A percentile compares a stretch with the other conserved stretches of the same genome.
These are phyloP conservation scores for Botrytis squamosa DNA, from an alignment of 2,329 filamentous ascomycete species.

Conservation along the genomic window DNA sequence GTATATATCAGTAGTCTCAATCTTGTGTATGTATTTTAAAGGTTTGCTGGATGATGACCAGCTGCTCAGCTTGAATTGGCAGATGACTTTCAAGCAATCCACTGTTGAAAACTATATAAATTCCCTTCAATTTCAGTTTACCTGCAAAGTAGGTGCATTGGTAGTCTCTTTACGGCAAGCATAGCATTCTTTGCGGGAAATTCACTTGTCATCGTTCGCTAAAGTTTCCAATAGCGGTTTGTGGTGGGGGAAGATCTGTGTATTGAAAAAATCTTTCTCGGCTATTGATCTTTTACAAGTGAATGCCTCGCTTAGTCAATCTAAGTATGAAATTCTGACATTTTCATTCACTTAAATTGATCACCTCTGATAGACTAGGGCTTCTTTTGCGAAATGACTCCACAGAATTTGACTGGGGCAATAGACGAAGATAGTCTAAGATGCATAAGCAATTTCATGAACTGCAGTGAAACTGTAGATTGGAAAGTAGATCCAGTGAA, in stretches of 20 bases:
- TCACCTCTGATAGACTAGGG: background rate
- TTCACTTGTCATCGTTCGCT: background rate
- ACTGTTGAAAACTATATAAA: background rate
- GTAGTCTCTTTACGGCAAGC: background rate
- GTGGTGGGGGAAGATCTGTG: background rate
- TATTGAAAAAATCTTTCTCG: background rate
- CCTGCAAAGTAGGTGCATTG: background rate
- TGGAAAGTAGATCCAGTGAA: accelerated
- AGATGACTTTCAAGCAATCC: background rate
- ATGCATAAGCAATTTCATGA: accelerated
- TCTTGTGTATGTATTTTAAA: background rate
- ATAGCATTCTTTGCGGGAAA: too few species aligned
- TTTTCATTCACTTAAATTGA: background rate
- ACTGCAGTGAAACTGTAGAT: background rate
- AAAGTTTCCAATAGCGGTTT: background rate
- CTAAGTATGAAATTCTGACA: background rate
- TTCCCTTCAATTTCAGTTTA: accelerated
- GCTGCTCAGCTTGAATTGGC: too few species aligned
- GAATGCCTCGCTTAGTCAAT: background rate
- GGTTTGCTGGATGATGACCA: background rate
- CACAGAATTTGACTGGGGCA: accelerated
- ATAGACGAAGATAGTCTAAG: background rate
- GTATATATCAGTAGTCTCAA: background rate
- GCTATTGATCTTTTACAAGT: background rate
- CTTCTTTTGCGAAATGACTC: background rate